Base-by-base conservation (phyloP, 73 alveolate genomes). In the Halteria grandinella region DNA sequence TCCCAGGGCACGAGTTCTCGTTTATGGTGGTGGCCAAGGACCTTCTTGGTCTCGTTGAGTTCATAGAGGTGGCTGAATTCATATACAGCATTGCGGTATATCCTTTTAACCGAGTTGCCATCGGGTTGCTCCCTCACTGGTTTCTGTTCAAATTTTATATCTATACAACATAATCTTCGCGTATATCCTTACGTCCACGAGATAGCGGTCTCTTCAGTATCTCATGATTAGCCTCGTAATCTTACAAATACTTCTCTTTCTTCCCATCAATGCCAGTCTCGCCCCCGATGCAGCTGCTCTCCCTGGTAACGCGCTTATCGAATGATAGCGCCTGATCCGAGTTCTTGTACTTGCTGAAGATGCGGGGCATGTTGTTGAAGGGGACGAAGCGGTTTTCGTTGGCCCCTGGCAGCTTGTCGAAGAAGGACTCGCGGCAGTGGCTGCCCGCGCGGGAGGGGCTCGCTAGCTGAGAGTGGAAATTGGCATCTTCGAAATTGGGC, bases 301-400 rank as follows among this genome's bases (percentile, higher is more conserved):
- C 62, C 40, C 78, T 36, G 43, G 55, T 41, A 8, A 62, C 50
- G 25, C 41, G 40, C 25, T 62, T 62, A 39, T 40, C 40, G 24
- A 62, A 62, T 11, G 32, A 6, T 14, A 11, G 62, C n/a, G 27
- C 60, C 11, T 36, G 62, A 39, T 11, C 41, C 3, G 50, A 10
- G 18, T 62, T 62, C 36, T 6, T 11, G 15, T 39, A 62, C 27
- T 62, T 62, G 27, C 43, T n/a, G 23, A 57, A 62, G 12, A 41
- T 44, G 5, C 41, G 4, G 14, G 78, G 78, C 78, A 62, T 62
- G 27, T 62, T 40, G 27, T 62, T 62, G 25, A 62, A 62, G 20
- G 78, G 47, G n/a, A 62, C 44, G 43, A 62, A 62, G 36, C 78
- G 36, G 44, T 62, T 62, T 39, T 62, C 78, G 24, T 62, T 62